phyloP scores from a whole-genome alignment of 768 basidiomycete species.

The Lactarius psammicola region DNA sequence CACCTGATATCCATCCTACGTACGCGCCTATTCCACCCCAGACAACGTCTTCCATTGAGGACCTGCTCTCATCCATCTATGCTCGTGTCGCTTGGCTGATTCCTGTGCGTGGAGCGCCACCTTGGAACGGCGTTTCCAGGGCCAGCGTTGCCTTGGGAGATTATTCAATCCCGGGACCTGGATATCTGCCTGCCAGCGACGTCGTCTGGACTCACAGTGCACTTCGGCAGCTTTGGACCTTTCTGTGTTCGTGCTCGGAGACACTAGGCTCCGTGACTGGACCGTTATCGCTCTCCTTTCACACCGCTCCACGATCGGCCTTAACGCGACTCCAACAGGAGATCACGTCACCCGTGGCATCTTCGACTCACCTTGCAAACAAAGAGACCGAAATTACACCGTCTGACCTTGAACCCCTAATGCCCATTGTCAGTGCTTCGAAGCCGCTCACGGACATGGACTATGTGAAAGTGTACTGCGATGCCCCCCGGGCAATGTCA shows the following conservation, averaged over 20 bases:
- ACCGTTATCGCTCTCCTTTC: slow-evolving; percentile 23
- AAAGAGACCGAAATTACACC: slow-evolving; percentile 11
- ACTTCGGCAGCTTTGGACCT: slow-evolving; percentile 23
- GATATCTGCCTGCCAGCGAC: not conserved
- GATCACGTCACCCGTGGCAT: not conserved
- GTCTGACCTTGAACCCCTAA: not conserved
- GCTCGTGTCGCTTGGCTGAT: slow-evolving; percentile 24
- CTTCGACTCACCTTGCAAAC: slow-evolving; percentile 1
- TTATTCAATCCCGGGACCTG: not conserved
- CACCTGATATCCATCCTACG: not conserved
- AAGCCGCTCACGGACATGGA: slow-evolving; percentile 14
- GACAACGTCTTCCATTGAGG: slow-evolving; percentile 8
- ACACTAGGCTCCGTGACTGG: slow-evolving; percentile 6
- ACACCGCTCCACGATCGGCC: slow-evolving; percentile 1
- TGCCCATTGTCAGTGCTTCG: slow-evolving; percentile 4
- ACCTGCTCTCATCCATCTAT: slow-evolving; percentile 15
- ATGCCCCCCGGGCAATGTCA: slow-evolving; percentile 18
- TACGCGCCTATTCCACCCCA: slow-evolving; percentile 15
- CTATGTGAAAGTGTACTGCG: slow-evolving; percentile 24
- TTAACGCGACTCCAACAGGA: not conserved
- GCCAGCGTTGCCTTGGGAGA: slow-evolving; percentile 4
- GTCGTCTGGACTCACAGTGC: slow-evolving; percentile 19
- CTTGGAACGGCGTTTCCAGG: slow-evolving; percentile 15
- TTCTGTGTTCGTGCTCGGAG: slow-evolving; percentile 13
- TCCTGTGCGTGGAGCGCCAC: slow-evolving; percentile 20